phyloP scores from a whole-genome alignment of 2,329 filamentous ascomycete species.

The Albophoma yamanashiensis region DNA sequence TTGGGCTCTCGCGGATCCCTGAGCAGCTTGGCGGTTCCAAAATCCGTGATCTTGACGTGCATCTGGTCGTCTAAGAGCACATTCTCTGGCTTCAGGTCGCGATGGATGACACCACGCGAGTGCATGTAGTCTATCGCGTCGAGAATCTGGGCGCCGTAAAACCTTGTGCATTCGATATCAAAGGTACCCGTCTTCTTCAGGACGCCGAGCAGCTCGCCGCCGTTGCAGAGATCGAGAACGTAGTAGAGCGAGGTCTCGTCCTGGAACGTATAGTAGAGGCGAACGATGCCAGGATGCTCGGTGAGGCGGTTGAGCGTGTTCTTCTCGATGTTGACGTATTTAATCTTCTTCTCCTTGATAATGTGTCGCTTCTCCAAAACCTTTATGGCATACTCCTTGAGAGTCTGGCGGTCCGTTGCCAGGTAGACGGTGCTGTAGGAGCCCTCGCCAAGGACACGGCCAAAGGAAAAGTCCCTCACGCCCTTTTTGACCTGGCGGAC shows the following conservation, averaged over 20 bases:
- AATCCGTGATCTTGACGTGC: slow-evolving; percentile 98
- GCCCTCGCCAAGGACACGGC: slow-evolving; percentile 81
- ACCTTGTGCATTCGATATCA: slow-evolving; percentile 85
- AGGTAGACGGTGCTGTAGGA: slow-evolving; percentile 95
- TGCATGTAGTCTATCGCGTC: slow-evolving; percentile 99
- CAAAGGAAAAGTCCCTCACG: slow-evolving; percentile 93
- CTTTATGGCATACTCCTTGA: slow-evolving; percentile 97
- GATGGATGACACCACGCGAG: slow-evolving; percentile 86
- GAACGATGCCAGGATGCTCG: slow-evolving; percentile 91
- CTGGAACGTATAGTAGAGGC: slow-evolving; percentile 97
- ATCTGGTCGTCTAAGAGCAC: slow-evolving; percentile 90
- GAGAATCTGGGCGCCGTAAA: slow-evolving; percentile 91
- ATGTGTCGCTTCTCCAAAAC: slow-evolving; percentile 97
- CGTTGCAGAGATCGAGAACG: slow-evolving; percentile 85
- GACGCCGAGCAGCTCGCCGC: slow-evolving; percentile 83
- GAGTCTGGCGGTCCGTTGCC: slow-evolving; percentile 83
- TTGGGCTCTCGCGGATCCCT: slow-evolving; percentile 27
- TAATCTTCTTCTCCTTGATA: slow-evolving; percentile 99
- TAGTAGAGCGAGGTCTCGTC: slow-evolving; percentile 95
- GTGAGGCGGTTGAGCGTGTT: slow-evolving; percentile 93
- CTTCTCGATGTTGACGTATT: slow-evolving; percentile 99
- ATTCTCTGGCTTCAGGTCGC: slow-evolving; percentile 94
- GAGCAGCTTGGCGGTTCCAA: slow-evolving; percentile 93
- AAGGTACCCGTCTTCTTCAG: slow-evolving; percentile 92
- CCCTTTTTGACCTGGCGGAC: slow-evolving; percentile 88